Evolutionary conservation across 2,329 filamentous ascomycete genomes (phyloP).

Genomic region (Exophiala lecanii-corni): DNA sequence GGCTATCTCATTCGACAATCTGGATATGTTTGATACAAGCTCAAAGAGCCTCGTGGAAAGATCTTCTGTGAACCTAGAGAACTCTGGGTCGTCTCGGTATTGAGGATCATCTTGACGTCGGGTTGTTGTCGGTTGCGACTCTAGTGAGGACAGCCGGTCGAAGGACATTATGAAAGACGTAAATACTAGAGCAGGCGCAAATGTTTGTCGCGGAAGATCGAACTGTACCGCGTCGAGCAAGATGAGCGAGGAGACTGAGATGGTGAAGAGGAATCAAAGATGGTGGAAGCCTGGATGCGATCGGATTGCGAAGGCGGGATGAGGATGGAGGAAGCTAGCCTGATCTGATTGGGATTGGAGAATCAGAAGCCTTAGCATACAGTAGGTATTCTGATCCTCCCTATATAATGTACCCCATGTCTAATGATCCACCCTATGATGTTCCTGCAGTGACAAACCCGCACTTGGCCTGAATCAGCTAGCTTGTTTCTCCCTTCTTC

Average conservation of each 20-base stretch:
- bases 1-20: conserved; percentile 76
- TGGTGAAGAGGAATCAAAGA: not conserved
- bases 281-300: conserved; percentile 5
- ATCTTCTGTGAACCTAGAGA: conserved; percentile 73
- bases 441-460: too few species aligned
- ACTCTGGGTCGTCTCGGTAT: conserved; percentile 90
- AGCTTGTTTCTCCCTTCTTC: too few species aligned
- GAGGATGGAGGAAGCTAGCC: too few species aligned
- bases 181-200: too few species aligned
- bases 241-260: not conserved
- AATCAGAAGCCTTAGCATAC: too few species aligned
- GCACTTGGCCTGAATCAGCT: too few species aligned
- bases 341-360: too few species aligned
- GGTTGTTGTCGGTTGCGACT: conserved; percentile 68
- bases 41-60: conserved; percentile 86
- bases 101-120: conserved; percentile 65
- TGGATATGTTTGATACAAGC: conserved; percentile 80
- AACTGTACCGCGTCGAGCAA: too few species aligned
- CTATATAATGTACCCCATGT: too few species aligned
- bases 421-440: too few species aligned
- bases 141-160: conserved; percentile 76
- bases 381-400: too few species aligned
- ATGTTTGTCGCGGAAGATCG: too few species aligned
- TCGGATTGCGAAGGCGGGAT: not conserved
- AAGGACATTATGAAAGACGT: conserved; percentile 84